phyloP scores from a whole-genome alignment of 257 asterid genomes.

The Verbascum thapsus region DNA sequence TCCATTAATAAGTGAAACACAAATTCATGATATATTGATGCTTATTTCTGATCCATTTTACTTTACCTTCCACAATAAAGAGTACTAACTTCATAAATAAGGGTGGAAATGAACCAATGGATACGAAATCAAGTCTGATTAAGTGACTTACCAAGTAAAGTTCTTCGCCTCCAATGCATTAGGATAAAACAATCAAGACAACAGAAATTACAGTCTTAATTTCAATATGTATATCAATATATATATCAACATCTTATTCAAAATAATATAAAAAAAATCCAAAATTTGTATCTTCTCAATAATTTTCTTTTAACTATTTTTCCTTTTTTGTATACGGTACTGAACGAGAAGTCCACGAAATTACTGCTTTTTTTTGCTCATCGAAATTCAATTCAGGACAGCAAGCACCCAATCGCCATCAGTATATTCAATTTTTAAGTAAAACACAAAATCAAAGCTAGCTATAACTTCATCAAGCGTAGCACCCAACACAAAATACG shows the following conservation, averaged over 20 bases:
- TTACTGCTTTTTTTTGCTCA: too few relatives aligned
- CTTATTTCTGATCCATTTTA: slow-evolving; percentile 6
- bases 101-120: too few relatives aligned
- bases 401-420: neutral
- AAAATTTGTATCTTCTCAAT: neutral
- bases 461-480: too few relatives aligned
- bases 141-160: too few relatives aligned
- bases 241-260: neutral
- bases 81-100: too few relatives aligned
- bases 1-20: slow-evolving; percentile 4
- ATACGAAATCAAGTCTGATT: too few relatives aligned
- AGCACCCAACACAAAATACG: too few relatives aligned
- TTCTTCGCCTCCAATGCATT: neutral
- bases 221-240: neutral
- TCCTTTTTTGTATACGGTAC: neutral
- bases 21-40: neutral
- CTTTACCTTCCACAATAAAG: neutral
- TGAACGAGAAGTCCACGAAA: neutral
- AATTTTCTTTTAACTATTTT: neutral
- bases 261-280: too few relatives aligned
- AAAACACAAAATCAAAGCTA: slow-evolving; percentile 22
- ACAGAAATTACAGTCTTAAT: slow-evolving; percentile 9
- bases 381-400: slow-evolving; percentile 1
- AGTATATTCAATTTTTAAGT: neutral
- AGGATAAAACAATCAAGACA: slow-evolving; percentile 4